A percentile compares a stretch with the other conserved stretches of the same genome.
These are phyloP conservation scores for Tolypocladium ophioglossoides DNA, from an alignment of 2,329 filamentous ascomycete genomes.

Conservation along the genomic window DNA sequence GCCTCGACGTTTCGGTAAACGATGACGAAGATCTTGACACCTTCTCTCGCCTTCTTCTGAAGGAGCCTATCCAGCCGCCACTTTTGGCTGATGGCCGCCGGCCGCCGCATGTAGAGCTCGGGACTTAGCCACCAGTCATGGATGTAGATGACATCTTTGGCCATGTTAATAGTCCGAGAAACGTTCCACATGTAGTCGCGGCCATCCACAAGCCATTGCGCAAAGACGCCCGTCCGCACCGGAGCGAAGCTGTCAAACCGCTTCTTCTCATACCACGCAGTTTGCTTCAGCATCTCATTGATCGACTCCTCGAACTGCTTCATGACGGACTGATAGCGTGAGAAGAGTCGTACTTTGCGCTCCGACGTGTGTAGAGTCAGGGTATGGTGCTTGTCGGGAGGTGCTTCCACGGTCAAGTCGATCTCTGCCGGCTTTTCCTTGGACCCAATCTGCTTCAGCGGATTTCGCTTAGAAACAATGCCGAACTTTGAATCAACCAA, in stretches of 20 bases:
- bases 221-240: slow-evolving; percentile 74
- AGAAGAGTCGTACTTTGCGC: slow-evolving; percentile 81
- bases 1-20: slow-evolving; percentile 97
- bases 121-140: slow-evolving; percentile 99
- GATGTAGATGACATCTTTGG: slow-evolving; percentile 95
- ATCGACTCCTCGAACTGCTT: slow-evolving; percentile 93
- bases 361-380: slow-evolving; percentile 86
- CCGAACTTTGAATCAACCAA: slow-evolving; percentile 85
- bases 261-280: slow-evolving; percentile 72
- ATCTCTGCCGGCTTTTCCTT: slow-evolving; percentile 48
- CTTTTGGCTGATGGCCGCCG: slow-evolving; percentile 92
- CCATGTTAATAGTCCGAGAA: slow-evolving; percentile 91
- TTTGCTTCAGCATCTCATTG: slow-evolving; percentile 70
- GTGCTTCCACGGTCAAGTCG: slow-evolving; percentile 27
- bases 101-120: slow-evolving; percentile 88
- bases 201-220: slow-evolving; percentile 93
- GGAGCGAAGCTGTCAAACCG: slow-evolving; percentile 92
- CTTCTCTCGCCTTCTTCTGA: slow-evolving; percentile 87
- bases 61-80: slow-evolving; percentile 90
- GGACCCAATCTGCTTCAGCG: slow-evolving; percentile 40
- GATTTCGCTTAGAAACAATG: slow-evolving; percentile 62
- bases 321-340: slow-evolving; percentile 80
- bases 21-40: slow-evolving; percentile 95
- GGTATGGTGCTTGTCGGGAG: slow-evolving; percentile 60
- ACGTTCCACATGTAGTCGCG: slow-evolving; percentile 99